Conservation (phyloP, 148 eudicot species). For the Diospyros lotus region DNA sequence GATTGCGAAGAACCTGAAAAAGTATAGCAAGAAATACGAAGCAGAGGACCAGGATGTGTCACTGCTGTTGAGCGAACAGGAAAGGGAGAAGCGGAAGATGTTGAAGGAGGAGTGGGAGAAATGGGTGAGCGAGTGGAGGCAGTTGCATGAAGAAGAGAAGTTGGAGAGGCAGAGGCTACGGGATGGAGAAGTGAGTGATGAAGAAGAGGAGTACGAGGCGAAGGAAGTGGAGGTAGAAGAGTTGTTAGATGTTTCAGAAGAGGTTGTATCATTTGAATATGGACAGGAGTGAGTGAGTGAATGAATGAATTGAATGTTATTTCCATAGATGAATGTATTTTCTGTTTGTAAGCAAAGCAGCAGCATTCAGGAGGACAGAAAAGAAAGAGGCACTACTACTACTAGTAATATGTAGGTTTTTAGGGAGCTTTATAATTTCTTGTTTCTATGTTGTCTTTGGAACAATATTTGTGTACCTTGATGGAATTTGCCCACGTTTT, state of each 20-base stretch:
- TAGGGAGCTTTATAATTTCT: too few relatives aligned
- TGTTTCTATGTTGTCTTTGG: too few relatives aligned
- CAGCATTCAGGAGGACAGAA: too few relatives aligned
- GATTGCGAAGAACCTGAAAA: slow-evolving; percentile 64
- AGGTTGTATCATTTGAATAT: background rate
- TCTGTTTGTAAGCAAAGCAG: too few relatives aligned
- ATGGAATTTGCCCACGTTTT: too few relatives aligned
- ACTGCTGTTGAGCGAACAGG: slow-evolving; percentile 60
- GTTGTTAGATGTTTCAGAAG: slow-evolving; percentile 29
- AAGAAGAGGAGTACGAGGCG: slow-evolving; percentile 68
- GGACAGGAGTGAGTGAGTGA: background rate
- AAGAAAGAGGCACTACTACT: too few relatives aligned
- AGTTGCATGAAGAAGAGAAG: slow-evolving; percentile 51
- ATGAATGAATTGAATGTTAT: too few relatives aligned
- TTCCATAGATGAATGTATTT: too few relatives aligned
- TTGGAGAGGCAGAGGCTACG: slow-evolving; percentile 50
- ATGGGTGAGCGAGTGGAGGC: slow-evolving; percentile 63
- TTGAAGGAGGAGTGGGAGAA: slow-evolving; percentile 72
- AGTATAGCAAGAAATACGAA: slow-evolving; percentile 62
- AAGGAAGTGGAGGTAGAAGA: slow-evolving; percentile 79
- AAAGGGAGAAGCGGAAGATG: slow-evolving; percentile 57
- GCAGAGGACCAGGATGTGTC: slow-evolving; percentile 75
- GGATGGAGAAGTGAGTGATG: slow-evolving; percentile 72
- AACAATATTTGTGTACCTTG: too few relatives aligned
- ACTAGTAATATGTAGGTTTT: too few relatives aligned